phyloP scores from a whole-genome alignment of 208 protist genomes.

The Leishmania lainsoni region DNA sequence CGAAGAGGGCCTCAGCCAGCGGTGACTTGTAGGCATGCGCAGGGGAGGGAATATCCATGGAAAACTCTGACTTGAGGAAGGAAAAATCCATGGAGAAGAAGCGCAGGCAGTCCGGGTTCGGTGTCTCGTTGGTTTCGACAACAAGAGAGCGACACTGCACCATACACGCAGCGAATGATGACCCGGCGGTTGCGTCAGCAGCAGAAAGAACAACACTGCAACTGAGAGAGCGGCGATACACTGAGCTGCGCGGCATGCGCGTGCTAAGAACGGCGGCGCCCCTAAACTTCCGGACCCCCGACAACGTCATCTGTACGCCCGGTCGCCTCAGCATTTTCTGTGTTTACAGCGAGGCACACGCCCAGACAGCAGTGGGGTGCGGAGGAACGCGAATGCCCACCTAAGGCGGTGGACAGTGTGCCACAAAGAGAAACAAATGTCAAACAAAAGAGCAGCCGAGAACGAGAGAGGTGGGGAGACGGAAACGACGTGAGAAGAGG shows the following conservation, averaged over 20 bases:
- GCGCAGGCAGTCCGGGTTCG: slow-evolving; percentile 83
- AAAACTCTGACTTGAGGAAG: slow-evolving; percentile 75
- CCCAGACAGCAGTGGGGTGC: background rate
- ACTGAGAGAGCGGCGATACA: background rate
- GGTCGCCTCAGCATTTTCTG: background rate
- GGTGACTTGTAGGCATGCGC: slow-evolving; percentile 77
- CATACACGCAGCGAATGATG: background rate
- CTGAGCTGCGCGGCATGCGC: background rate
- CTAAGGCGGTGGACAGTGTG: too few species aligned
- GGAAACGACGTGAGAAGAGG: too few species aligned
- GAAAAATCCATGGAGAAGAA: slow-evolving; percentile 91
- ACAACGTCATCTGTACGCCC: background rate
- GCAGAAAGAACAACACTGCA: background rate
- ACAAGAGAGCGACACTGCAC: slow-evolving; percentile 41
- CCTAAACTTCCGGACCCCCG: background rate
- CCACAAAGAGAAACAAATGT: too few species aligned
- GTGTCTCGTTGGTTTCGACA: slow-evolving; percentile 82
- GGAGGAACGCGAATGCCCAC: background rate
- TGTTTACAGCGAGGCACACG: too few species aligned
- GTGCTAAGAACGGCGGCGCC: background rate
- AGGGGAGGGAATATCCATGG: slow-evolving; percentile 72
- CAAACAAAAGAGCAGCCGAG: too few species aligned
- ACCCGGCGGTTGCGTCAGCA: slow-evolving; percentile 1
- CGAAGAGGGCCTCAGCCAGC: slow-evolving; percentile 69
- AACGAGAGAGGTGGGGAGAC: too few species aligned